These are phyloP conservation scores for Penicillium coprophilum DNA, from an alignment of 495 filamentous ascomycete species.

Conservation along the genomic window DNA sequence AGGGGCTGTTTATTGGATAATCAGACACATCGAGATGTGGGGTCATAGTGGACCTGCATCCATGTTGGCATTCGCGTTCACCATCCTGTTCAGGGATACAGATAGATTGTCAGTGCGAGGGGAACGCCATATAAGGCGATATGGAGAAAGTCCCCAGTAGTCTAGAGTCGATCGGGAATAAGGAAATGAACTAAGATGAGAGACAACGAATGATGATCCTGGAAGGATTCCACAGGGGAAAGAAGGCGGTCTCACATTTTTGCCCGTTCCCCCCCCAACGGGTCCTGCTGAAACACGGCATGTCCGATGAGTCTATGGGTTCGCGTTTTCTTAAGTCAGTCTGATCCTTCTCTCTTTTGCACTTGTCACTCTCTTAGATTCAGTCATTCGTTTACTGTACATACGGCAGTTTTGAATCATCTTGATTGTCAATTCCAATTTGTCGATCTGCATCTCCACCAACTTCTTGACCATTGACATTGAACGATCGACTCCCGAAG, in stretches of 20 bases:
- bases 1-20: conserved; percentile 8
- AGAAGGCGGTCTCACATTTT: conserved; percentile 33
- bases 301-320: not conserved
- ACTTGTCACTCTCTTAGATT: not conserved
- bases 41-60: conserved; percentile 22
- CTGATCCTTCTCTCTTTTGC: not conserved
- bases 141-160: not conserved
- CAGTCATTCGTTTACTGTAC: conserved; percentile 6
- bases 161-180: conserved; percentile 10
- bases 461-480: conserved; percentile 4
- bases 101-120: too few relatives aligned
- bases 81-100: not conserved
- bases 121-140: not conserved
- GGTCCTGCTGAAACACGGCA: conserved; percentile 24
- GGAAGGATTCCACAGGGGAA: conserved; percentile 6
- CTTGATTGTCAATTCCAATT: not conserved
- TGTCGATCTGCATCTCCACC: conserved; percentile 13
- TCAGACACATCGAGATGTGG: conserved; percentile 15
- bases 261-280: conserved; percentile 14
- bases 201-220: not conserved
- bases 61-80: conserved; percentile 2
- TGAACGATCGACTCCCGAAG: conserved; percentile 14
- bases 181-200: not conserved
- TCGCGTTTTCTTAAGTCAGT: not conserved
- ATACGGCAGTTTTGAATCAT: not conserved